Conservation (phyloP, 192 early-diverging fungal species). For the Backusella tuberculispora region DNA sequence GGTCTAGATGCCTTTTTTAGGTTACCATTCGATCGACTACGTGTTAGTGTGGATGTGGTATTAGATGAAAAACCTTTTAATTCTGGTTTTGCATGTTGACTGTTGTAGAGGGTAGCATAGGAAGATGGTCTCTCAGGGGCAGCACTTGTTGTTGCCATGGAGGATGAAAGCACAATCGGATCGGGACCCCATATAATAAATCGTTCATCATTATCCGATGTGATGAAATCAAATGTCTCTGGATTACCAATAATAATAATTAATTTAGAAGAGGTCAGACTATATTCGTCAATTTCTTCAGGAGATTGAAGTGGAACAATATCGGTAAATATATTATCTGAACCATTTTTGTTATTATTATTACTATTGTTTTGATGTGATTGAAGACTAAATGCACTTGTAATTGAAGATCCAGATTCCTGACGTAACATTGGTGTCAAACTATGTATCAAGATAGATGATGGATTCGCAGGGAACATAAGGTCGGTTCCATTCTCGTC, state of each 20-base stretch:
- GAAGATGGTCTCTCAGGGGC: neutral
- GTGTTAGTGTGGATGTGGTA: conserved; percentile 8
- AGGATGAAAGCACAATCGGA: conserved; percentile 23
- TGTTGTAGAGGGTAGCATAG: conserved; percentile 12
- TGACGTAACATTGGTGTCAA: conserved; percentile 9
- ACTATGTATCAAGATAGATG: conserved; percentile 16
- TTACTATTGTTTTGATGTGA: neutral
- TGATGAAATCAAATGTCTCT: conserved; percentile 40
- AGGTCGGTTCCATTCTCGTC: conserved; percentile 23
- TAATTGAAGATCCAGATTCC: conserved; percentile 14
- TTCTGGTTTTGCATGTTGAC: conserved; percentile 10
- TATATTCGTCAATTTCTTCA: neutral
- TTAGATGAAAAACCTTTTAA: conserved; percentile 24
- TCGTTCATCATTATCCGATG: conserved; percentile 37
- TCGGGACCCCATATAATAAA: conserved; percentile 45
- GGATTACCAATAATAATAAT: conserved; percentile 32
- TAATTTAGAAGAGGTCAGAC: conserved; percentile 30
- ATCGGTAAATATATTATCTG: neutral
- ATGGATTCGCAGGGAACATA: conserved; percentile 26
- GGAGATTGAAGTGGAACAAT: neutral
- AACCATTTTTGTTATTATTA: neutral
- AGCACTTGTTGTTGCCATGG: conserved; percentile 15
- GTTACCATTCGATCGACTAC: neutral
- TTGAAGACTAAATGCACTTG: neutral
- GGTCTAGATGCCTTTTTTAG: neutral